A percentile compares a stretch with the other conserved stretches of the same genome.
phyloP scores from a whole-genome alignment of 2,329 filamentous ascomycete genomes.

The Chrysosporium keratinophilum region DNA sequence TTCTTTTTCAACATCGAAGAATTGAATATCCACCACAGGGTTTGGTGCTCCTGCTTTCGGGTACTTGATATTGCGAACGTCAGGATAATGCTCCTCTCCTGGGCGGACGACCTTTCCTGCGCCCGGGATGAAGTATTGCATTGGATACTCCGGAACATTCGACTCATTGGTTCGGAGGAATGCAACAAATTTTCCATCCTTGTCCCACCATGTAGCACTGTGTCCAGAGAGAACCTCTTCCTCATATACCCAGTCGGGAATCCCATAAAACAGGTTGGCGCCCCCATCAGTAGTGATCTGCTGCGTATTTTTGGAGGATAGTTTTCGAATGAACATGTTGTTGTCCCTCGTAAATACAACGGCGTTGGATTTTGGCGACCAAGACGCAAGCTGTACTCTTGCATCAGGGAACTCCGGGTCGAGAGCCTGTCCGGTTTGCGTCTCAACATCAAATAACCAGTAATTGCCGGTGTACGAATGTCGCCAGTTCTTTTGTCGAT shows the following conservation, averaged over 20 bases:
- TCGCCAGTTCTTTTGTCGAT: conserved; percentile 68
- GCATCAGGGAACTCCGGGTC: conserved; percentile 56
- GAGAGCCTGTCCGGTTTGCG: conserved; percentile 65
- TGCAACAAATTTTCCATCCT: conserved; percentile 77
- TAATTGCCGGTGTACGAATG: conserved; percentile 80
- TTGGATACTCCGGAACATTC: conserved; percentile 76
- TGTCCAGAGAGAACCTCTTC: conserved; percentile 71
- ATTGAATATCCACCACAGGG: conserved; percentile 74
- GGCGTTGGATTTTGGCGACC: conserved; percentile 79
- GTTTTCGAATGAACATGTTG: conserved; percentile 71
- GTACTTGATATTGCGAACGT: conserved; percentile 88
- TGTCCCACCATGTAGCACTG: conserved; percentile 90
- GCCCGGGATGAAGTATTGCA: conserved; percentile 84
- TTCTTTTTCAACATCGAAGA: conserved; percentile 70
- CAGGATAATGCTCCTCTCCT: conserved; percentile 80
- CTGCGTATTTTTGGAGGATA: conserved; percentile 50
- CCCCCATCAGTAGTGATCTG: conserved; percentile 82
- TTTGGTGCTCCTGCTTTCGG: conserved; percentile 93
- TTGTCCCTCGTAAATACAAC: conserved; percentile 85
- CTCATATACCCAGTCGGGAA: conserved; percentile 96
- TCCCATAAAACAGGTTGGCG: conserved; percentile 80
- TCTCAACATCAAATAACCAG: conserved; percentile 83
- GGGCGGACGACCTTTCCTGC: conserved; percentile 58
- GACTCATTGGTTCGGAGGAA: conserved; percentile 93
- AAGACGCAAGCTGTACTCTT: conserved; percentile 71